Evolutionary conservation across 306 rosid genomes (phyloP), one percentile per base, ranked within the genome.

Genomic region (Medicago lupulina): DNA sequence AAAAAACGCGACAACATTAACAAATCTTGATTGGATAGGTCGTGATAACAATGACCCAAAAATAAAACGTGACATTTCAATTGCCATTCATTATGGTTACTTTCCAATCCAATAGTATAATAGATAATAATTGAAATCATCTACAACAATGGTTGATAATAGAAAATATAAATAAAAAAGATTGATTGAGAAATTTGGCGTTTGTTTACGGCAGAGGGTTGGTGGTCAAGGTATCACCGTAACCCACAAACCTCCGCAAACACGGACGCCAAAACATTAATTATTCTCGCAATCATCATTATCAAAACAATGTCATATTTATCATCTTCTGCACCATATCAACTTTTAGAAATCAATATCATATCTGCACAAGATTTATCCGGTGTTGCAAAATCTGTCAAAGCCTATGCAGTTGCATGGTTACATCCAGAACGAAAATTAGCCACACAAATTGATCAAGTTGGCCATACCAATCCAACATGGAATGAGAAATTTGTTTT

Each of bases 401-500:
- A 80, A 3, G 84, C 97, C 14, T 95, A 89, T 46, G 92, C 93
- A 14, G 96, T 92, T 3, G 89, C 86, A 0, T 95, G 97, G 97
- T 28, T 95, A 0, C 59, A 86, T 25, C 90, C 93, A 0, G 72
- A 87, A 7, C 87, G 92, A 2, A 95, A 86, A 74, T 38, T 92
- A 5, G 44, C 78, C 3, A 88, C 96, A 1, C 83, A 86, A 2
- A 78, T 87, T 4, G 96, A 90, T 51, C 66, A 73, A 10, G 74
- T 55, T 1, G 97, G 97, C 11, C 76, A 85, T 53, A 87, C 82
- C 15, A 80, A 71, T 67, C 97, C 98, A 0, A 84, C 83, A 0
- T 95, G 97, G 98, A 89, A 92, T 76, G 93, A 95, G 70, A 92
- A 89, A 47, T 89, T 95, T 55, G 90, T 92, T 10, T 95, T 92